phyloP scores from a whole-genome alignment of 345 rosid species.

The thale cress (Arabidopsis thaliana) region DNA sequence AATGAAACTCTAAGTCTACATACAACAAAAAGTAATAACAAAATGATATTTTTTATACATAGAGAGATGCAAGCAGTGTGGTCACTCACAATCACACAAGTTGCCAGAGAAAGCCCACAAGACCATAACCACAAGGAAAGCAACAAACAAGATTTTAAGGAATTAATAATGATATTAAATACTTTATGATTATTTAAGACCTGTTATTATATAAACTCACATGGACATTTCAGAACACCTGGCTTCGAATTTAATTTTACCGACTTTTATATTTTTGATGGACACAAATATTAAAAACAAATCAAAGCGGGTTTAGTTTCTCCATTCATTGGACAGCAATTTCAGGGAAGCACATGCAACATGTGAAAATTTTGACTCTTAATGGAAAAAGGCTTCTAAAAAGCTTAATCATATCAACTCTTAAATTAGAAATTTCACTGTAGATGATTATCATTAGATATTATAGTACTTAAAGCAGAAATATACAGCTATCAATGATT shows the following conservation, averaged over 20 bases:
- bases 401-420: constrained; percentile 29
- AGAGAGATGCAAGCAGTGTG: constrained; percentile 14
- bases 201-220: constrained; percentile 30
- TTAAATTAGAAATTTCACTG: constrained; percentile 38
- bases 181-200: constrained; percentile 33
- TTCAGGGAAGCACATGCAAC: constrained; percentile 49
- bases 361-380: constrained; percentile 46
- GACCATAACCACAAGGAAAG: constrained; percentile 31
- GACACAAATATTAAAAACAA: constrained; percentile 2
- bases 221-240: constrained; percentile 48
- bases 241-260: constrained; percentile 40
- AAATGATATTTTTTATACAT: not conserved
- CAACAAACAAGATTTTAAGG: not conserved
- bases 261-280: constrained; percentile 4
- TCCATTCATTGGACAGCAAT: constrained; percentile 42
- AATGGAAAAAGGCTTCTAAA: constrained; percentile 32
- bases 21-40: not conserved
- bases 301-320: not conserved
- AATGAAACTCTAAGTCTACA: not conserved
- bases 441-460: not conserved
- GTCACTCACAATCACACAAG: constrained; percentile 40
- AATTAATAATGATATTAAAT: not conserved
- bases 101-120: constrained; percentile 39
- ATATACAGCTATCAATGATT: constrained; percentile 21
- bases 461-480: not conserved